These are phyloP conservation scores for Neofusicoccum kwambonambiense DNA, from an alignment of 2,329 filamentous ascomycete species.

Conservation along the genomic window DNA sequence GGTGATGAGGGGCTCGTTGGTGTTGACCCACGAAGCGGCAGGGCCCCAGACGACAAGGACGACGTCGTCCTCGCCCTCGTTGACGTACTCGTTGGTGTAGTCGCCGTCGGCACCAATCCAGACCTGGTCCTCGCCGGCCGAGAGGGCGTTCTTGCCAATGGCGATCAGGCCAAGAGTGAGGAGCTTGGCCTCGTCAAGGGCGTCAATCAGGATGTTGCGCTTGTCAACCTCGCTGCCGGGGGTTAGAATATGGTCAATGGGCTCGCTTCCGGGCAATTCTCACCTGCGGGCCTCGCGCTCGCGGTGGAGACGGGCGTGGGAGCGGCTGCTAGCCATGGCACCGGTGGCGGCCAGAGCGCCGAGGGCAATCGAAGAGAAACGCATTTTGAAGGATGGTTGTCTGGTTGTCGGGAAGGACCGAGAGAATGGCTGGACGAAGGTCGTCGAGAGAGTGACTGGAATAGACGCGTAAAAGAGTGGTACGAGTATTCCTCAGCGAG, in stretches of 20 bases:
- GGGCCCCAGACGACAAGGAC: slow-evolving; percentile 39
- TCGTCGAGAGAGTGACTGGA: slow-evolving; percentile 18
- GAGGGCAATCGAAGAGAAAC: slow-evolving; percentile 17
- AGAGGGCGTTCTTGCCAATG: slow-evolving; percentile 24
- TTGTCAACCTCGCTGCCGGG: background rate
- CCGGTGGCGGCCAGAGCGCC: slow-evolving; percentile 15
- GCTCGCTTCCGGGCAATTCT: background rate
- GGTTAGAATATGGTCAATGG: background rate
- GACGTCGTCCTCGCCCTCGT: slow-evolving; percentile 31
- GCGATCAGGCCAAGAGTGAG: slow-evolving; percentile 29
- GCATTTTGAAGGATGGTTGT: slow-evolving; percentile 13
- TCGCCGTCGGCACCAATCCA: slow-evolving; percentile 37
- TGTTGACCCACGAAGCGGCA: slow-evolving; percentile 36
- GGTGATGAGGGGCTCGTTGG: slow-evolving; percentile 36
- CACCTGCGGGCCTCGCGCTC: slow-evolving; percentile 1
- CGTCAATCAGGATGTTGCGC: slow-evolving; percentile 22
- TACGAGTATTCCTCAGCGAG: slow-evolving; percentile 16
- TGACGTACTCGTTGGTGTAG: slow-evolving; percentile 38
- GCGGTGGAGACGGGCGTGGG: slow-evolving; percentile 15
- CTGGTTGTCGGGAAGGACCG: slow-evolving; percentile 8
- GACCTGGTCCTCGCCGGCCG: slow-evolving; percentile 28
- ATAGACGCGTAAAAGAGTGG: slow-evolving; percentile 19
- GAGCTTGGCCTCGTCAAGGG: slow-evolving; percentile 23
- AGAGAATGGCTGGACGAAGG: slow-evolving; percentile 14
- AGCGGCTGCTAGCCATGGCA: slow-evolving; percentile 15